These are phyloP conservation scores for Leccinum truebloodii DNA, from an alignment of 768 basidiomycete species.

Conservation along the genomic window DNA sequence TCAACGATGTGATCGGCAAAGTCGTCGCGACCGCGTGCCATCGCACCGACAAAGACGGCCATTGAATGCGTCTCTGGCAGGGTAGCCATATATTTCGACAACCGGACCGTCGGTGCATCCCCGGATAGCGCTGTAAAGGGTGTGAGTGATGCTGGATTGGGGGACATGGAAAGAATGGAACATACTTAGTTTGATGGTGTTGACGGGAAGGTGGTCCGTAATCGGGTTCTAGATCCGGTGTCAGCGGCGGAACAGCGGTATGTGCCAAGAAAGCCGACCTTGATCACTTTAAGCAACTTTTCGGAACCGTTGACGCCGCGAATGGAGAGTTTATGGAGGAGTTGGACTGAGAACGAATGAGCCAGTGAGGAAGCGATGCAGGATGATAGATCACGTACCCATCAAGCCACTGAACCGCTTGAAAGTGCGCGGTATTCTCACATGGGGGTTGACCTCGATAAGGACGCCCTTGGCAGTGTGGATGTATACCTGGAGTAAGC, in stretches of 20 bases:
- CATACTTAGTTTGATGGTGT: conserved; percentile 94
- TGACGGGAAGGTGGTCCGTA: conserved; percentile 89
- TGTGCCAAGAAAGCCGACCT: conserved; percentile 48
- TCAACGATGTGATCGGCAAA: conserved; percentile 96
- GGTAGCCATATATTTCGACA: conserved; percentile 83
- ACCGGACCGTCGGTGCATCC: conserved; percentile 77
- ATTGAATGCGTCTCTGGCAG: conserved; percentile 87
- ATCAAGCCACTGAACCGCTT: conserved; percentile 98
- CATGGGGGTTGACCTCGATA: conserved; percentile 98
- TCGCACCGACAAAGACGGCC: conserved; percentile 96
- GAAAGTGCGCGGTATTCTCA: conserved; percentile 96
- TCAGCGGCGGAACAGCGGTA: conserved; percentile 5
- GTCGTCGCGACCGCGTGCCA: conserved; percentile 95
- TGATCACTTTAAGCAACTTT: conserved; percentile 95
- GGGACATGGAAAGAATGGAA: conserved; percentile 18
- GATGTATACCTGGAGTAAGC: conserved; percentile 94
- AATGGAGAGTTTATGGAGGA: conserved; percentile 94
- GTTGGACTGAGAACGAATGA: conserved; percentile 67
- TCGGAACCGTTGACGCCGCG: conserved; percentile 96
- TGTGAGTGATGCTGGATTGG: conserved; percentile 5
- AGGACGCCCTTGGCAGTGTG: conserved; percentile 95
- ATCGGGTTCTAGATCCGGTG: conserved; percentile 74
- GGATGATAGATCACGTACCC: conserved; percentile 56
- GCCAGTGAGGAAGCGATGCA: background rate
- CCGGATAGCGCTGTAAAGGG: conserved; percentile 75